A percentile compares a stretch with the other conserved stretches of the same genome.
These are phyloP conservation scores for Acanthamoeba rhysodes DNA, from an alignment of 208 protist genomes.

Conservation along the genomic window DNA sequence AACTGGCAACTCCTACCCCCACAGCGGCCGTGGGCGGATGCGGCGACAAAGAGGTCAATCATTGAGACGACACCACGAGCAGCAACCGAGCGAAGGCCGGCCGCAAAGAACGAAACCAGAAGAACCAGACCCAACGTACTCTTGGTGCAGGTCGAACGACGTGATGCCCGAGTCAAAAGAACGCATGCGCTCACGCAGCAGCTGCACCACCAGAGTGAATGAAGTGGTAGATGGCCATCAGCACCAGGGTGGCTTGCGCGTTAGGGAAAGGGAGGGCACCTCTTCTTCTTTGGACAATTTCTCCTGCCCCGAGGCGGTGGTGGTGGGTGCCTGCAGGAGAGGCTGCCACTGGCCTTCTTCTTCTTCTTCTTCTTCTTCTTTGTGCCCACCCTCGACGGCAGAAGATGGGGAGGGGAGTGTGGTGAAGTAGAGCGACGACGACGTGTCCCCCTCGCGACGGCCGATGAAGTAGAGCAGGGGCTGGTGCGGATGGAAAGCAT, in stretches of 20 bases:
- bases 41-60: background rate
- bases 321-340: background rate
- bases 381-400: background rate
- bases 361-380: background rate
- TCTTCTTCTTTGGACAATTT: constrained; percentile 61
- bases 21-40: background rate
- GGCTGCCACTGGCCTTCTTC: constrained; percentile 18
- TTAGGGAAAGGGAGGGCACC: background rate
- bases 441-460: background rate
- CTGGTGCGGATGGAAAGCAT: constrained; percentile 31
- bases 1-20: constrained; percentile 4
- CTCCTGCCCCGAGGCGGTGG: too few species aligned
- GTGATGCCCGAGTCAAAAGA: background rate
- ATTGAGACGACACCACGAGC: too few species aligned
- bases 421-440: background rate
- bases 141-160: constrained; percentile 10
- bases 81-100: too few species aligned
- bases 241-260: too few species aligned
- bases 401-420: background rate
- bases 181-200: constrained; percentile 45
- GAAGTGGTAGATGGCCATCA: background rate
- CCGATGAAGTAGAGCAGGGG: constrained; percentile 53
- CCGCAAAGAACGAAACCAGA: too few species aligned
- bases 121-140: background rate
- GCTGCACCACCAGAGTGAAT: background rate